Percentiles rank a stretch among this genome's conserved stretches.
Conservation (phyloP, 2,329 filamentous ascomycete genomes). For the Paecilomyces formosus region DNA sequence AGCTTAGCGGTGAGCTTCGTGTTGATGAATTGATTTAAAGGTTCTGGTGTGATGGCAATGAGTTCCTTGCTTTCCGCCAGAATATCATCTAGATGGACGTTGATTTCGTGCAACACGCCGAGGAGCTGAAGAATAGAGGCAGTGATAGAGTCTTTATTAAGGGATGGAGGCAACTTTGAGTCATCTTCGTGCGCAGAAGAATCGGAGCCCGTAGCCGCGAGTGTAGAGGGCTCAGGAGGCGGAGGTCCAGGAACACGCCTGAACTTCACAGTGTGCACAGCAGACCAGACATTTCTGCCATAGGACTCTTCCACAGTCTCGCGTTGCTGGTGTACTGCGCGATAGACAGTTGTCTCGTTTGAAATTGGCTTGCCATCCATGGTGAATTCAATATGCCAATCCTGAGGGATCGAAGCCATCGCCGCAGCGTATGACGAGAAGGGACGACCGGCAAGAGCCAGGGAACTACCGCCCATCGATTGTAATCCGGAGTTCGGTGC, state of each 20-base stretch:
- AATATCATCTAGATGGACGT: slow-evolving; percentile 88
- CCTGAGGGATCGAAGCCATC: slow-evolving; percentile 70
- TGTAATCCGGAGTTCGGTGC: slow-evolving; percentile 14
- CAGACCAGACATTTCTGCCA: slow-evolving; percentile 78
- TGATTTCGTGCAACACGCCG: slow-evolving; percentile 85
- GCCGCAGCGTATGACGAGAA: slow-evolving; percentile 76
- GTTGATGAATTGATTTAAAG: slow-evolving; percentile 91
- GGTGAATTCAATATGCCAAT: slow-evolving; percentile 97
- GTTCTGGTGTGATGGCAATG: slow-evolving; percentile 68
- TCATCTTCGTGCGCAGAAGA: slow-evolving; percentile 45
- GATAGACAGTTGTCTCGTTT: slow-evolving; percentile 92
- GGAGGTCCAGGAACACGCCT: slow-evolving; percentile 77
- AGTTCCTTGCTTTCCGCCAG: slow-evolving; percentile 67
- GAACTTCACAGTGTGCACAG: slow-evolving; percentile 86
- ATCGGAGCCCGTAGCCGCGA: slow-evolving; percentile 47
- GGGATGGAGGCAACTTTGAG: slow-evolving; percentile 64
- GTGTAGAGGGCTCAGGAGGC: slow-evolving; percentile 61
- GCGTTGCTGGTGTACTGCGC: slow-evolving; percentile 73
- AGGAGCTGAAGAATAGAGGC: slow-evolving; percentile 81
- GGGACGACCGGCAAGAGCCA: slow-evolving; percentile 50
- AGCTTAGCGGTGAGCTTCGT: slow-evolving; percentile 97
- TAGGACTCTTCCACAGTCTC: slow-evolving; percentile 56
- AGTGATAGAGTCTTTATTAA: slow-evolving; percentile 76
- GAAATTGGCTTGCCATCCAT: slow-evolving; percentile 75
- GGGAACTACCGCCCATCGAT: slow-evolving; percentile 29